phyloP scores from a whole-genome alignment of 306 rosid genomes.

The Quercus robur region DNA sequence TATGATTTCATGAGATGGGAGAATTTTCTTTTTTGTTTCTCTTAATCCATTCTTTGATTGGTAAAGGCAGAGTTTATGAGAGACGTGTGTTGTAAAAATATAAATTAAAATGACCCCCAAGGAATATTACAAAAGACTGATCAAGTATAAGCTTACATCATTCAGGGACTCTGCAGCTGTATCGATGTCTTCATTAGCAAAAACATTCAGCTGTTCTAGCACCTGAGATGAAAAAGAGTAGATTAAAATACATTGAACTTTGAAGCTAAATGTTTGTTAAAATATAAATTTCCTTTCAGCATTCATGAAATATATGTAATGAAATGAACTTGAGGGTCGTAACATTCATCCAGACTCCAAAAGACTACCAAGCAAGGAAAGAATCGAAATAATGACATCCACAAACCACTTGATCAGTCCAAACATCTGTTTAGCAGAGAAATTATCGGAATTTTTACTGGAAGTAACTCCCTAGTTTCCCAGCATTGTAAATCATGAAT shows the following conservation, averaged over 20 bases:
- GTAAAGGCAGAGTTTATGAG: neutral
- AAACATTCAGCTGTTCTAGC: constrained; percentile 73
- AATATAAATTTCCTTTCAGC: neutral
- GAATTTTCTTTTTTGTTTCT: too few species aligned
- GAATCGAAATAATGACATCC: neutral
- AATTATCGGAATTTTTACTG: neutral
- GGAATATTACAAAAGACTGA: constrained; percentile 12
- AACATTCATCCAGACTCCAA: neutral
- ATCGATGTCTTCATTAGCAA: constrained; percentile 71
- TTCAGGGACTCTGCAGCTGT: constrained; percentile 83
- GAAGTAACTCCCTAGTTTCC: neutral
- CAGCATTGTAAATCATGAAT: neutral
- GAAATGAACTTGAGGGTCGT: neutral
- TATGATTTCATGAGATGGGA: too few species aligned
- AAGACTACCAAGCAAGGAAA: neutral
- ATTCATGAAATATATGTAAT: neutral
- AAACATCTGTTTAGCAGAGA: neutral
- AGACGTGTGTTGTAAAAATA: neutral
- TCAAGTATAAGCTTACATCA: constrained; percentile 50
- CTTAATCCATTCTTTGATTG: neutral
- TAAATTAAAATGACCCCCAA: neutral
- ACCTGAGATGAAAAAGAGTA: constrained; percentile 47
- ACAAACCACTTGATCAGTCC: neutral
- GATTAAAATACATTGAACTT: neutral
- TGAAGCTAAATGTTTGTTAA: neutral